phyloP scores from a whole-genome alignment of 768 basidiomycete genomes.

The Panus rudis region DNA sequence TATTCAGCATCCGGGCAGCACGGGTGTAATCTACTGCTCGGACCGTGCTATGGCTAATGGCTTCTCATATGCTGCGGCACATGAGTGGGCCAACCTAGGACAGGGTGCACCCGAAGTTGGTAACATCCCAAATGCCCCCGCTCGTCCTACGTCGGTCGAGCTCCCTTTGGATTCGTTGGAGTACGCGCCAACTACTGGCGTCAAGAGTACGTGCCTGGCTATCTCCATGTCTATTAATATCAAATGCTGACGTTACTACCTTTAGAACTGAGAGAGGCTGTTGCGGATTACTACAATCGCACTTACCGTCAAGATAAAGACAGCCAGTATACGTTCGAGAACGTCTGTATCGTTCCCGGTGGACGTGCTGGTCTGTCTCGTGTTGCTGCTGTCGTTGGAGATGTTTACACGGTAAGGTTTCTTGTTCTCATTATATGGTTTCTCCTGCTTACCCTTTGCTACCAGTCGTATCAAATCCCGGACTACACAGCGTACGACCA shows the following conservation, averaged over 20 bases:
- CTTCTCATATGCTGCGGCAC: slow-evolving; percentile 69
- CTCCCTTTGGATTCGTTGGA: slow-evolving; percentile 70
- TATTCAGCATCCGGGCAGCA: slow-evolving; percentile 67
- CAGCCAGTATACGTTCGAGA: slow-evolving; percentile 87
- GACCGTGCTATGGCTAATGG: slow-evolving; percentile 95
- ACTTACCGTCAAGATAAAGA: slow-evolving; percentile 76
- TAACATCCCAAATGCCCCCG: slow-evolving; percentile 66
- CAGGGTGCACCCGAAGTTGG: slow-evolving; percentile 91
- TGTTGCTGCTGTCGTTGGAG: slow-evolving; percentile 85
- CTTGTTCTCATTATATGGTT: slow-evolving; percentile 7
- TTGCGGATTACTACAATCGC: slow-evolving; percentile 83
- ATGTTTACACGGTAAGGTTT: slow-evolving; percentile 68
- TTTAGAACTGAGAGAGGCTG: slow-evolving; percentile 76
- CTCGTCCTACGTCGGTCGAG: slow-evolving; percentile 57
- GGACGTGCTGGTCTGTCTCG: slow-evolving; percentile 87
- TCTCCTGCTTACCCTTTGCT: slow-evolving; percentile 9
- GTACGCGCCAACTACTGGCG: slow-evolving; percentile 90
- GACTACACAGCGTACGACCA: slow-evolving; percentile 90
- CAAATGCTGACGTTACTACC: slow-evolving; percentile 1
- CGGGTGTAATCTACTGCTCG: slow-evolving; percentile 78
- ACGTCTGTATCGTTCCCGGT: slow-evolving; percentile 92
- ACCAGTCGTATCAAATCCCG: slow-evolving; percentile 80
- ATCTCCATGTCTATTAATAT: not conserved
- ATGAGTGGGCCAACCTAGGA: slow-evolving; percentile 87
- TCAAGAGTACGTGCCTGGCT: slow-evolving; percentile 49